Evolutionary conservation across 75 land plant genomes (phyloP), one percentile per base, ranked within the genome.

Genomic region (Picea glauca): DNA sequence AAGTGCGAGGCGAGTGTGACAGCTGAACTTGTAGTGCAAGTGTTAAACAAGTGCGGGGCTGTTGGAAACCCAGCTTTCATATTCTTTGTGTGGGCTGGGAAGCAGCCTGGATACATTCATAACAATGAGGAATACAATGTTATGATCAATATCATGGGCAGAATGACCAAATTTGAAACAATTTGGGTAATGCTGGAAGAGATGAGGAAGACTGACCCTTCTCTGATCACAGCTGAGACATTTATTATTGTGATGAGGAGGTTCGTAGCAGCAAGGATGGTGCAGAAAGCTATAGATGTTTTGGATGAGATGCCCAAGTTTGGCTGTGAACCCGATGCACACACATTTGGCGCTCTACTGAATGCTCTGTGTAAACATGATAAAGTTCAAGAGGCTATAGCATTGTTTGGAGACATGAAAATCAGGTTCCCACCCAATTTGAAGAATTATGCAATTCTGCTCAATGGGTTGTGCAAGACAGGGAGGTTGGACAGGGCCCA

Each of bases 381-480:
- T 9, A 80, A 82, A 62, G 89, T 87, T 5, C 87, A 82, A 62
- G 93, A 91, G 76, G 91, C 93, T 4, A 84, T 89, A 13, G 14
- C 14, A 14, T 59, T 91, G 75, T 91, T 87, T 82, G 85, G 84
- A 31, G 91, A 91, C 54, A 89, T 91, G 91, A 64, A 83, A 13
- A 15, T 67, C 30, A 57, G 83, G 62, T 91, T 91, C 57, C 79
- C 73, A 13, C 91, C 90, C 1, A 83, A 30, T 66, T 30, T 92
- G 13, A 88, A 77, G 81, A 84, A 86, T 86, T 92, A 90, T 75
- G 88, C 88, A 21, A 81, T 87, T 14, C 59, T 94, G 78, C 66
- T 94, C 35, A 84, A 94, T 61, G 97, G 95, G 43, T 91, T 90
- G 87, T 94, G 95, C 79, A 83, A 74, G 78, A 87, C 79, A 74